Percentiles rank a stretch among this genome's conserved stretches.
Conservation (phyloP, 768 basidiomycete genomes). For the Tylopilus balloui region DNA sequence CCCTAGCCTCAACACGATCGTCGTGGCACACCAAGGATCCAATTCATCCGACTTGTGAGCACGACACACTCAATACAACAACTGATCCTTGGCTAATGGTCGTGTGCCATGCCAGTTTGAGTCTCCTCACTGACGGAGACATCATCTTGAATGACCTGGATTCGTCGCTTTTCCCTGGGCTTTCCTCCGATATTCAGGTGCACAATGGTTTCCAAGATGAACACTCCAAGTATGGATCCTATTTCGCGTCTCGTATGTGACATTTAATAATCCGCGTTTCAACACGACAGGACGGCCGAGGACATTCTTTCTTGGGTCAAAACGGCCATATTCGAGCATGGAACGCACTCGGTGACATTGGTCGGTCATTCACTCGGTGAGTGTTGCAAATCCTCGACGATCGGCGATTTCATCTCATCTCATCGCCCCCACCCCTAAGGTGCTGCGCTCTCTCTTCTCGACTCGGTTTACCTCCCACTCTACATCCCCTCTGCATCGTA, state of each 20-base stretch:
- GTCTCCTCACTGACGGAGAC: conserved; percentile 39
- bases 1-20: conserved; percentile 30
- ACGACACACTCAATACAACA: conserved; percentile 34
- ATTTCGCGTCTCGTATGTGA: background rate
- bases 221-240: conserved; percentile 38
- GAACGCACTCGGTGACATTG: conserved; percentile 35
- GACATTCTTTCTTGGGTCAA: conserved; percentile 40
- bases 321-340: conserved; percentile 33
- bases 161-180: conserved; percentile 42
- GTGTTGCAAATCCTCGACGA: background rate
- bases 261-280: conserved; percentile 9
- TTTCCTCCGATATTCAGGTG: conserved; percentile 36
- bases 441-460: conserved; percentile 32
- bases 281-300: conserved; percentile 38
- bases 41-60: conserved; percentile 32
- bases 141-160: conserved; percentile 32
- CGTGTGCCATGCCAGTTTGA: conserved; percentile 22
- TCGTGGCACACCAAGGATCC: conserved; percentile 35
- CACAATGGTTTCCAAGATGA: conserved; percentile 44
- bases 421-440: conserved; percentile 13
- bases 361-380: conserved; percentile 43
- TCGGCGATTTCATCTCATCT: background rate
- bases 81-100: conserved; percentile 18
- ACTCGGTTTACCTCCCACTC: conserved; percentile 35
- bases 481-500: conserved; percentile 29